A percentile compares a stretch with the other conserved stretches of the same genome.
Conservation (phyloP, 768 basidiomycete genomes). For the Amanita thiersii region DNA sequence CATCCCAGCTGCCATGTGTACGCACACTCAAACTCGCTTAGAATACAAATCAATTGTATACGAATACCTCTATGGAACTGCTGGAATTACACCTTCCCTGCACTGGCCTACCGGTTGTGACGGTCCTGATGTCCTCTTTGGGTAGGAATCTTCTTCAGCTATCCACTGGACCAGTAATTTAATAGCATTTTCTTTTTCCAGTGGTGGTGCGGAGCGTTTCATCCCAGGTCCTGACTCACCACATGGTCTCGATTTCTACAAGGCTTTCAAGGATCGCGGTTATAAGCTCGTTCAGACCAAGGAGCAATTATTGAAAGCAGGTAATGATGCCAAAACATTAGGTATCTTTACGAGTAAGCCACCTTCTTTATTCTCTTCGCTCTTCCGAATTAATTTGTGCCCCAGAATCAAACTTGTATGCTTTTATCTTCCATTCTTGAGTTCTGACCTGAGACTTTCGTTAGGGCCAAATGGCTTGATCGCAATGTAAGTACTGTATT, state of each 20-base stretch:
- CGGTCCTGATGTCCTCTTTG: conserved; percentile 35
- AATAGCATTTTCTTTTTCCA: conserved; percentile 9
- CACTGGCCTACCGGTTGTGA: conserved; percentile 33
- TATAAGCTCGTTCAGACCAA: conserved; percentile 34
- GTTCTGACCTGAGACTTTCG: too few relatives aligned
- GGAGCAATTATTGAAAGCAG: conserved; percentile 21
- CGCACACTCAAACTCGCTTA: conserved; percentile 30
- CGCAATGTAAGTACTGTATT: conserved; percentile 21
- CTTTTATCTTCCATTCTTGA: too few relatives aligned
- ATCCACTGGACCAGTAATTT: too few relatives aligned
- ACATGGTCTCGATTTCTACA: conserved; percentile 33
- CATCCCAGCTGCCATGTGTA: conserved; percentile 35
- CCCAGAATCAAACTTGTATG: too few relatives aligned
- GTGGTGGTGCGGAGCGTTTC: conserved; percentile 36
- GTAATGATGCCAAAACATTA: conserved; percentile 26
- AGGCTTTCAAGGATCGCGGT: conserved; percentile 28
- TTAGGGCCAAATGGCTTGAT: conserved; percentile 37
- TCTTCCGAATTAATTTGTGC: too few relatives aligned
- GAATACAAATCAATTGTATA: conserved; percentile 25
- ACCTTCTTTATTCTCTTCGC: too few relatives aligned
- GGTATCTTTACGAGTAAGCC: conserved; percentile 39
- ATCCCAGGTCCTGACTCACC: conserved; percentile 28
- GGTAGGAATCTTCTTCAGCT: conserved; percentile 18
- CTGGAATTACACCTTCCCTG: conserved; percentile 22
- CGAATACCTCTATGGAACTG: conserved; percentile 27